Evolutionary conservation across 2,329 filamentous ascomycete species (phyloP).

Genomic region (Nannizziopsis arthrosporioides): DNA sequence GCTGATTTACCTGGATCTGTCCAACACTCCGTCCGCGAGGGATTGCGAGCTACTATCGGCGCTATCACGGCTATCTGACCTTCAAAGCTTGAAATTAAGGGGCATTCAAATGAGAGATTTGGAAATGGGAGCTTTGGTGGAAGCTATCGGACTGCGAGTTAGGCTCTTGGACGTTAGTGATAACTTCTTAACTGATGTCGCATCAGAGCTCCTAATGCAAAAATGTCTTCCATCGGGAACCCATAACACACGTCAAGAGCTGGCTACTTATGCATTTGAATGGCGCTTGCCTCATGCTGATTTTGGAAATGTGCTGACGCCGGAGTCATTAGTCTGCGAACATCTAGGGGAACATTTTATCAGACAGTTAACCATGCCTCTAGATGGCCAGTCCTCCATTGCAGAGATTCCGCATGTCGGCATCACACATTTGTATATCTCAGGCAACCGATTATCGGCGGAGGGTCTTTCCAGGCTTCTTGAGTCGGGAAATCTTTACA

Average conservation of each 20-base stretch:
- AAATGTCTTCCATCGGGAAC: conserved; percentile 35
- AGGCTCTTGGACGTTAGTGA: conserved; percentile 47
- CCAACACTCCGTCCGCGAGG: conserved; percentile 41
- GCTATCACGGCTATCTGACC: conserved; percentile 37
- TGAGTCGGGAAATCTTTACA: conserved; percentile 41
- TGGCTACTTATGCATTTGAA: conserved; percentile 16
- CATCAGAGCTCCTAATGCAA: conserved; percentile 42
- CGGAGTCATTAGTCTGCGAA: conserved; percentile 34
- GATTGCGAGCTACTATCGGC: conserved; percentile 39
- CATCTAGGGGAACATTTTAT: conserved; percentile 44
- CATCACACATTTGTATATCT: conserved; percentile 50
- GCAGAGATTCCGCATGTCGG: conserved; percentile 45
- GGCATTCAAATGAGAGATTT: conserved; percentile 43
- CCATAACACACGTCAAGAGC: conserved; percentile 15
- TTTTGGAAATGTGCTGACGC: conserved; percentile 27
- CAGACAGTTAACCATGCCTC: conserved; percentile 37
- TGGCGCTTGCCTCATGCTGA: conserved; percentile 18
- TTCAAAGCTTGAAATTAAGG: conserved; percentile 48
- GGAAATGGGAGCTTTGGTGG: conserved; percentile 42
- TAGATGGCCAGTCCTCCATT: conserved; percentile 44
- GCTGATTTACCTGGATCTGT: conserved; percentile 49
- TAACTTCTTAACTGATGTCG: conserved; percentile 47
- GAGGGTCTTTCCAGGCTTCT: conserved; percentile 45
- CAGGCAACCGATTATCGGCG: conserved; percentile 44
- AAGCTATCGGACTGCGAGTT: conserved; percentile 41